A percentile compares a stretch with the other conserved stretches of the same genome.
These are phyloP conservation scores for Phenoliferia sp. DNA, from an alignment of 1,284 basidiomycete genomes.

Conservation along the genomic window DNA sequence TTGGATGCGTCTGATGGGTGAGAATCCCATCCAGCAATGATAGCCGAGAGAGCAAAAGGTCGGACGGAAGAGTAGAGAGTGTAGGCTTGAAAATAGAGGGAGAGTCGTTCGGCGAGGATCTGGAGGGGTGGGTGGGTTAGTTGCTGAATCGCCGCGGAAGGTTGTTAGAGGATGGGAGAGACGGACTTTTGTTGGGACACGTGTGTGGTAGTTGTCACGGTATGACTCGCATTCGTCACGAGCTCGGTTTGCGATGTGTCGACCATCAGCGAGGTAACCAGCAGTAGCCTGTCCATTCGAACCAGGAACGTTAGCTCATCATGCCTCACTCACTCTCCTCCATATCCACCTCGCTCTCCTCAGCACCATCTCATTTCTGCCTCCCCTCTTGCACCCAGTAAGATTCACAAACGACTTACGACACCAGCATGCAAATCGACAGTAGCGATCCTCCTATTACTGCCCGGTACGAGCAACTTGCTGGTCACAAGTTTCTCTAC, in stretches of 20 bases:
- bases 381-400: background rate
- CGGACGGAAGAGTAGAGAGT: constrained; percentile 97
- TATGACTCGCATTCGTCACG: constrained; percentile 76
- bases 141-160: background rate
- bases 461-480: constrained; percentile 88
- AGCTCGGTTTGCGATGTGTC: constrained; percentile 79
- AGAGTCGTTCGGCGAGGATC: constrained; percentile 77
- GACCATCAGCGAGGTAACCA: constrained; percentile 89
- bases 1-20: constrained; percentile 44
- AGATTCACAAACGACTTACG: constrained; percentile 48
- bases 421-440: constrained; percentile 90
- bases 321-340: background rate
- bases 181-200: constrained; percentile 72
- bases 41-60: constrained; percentile 91
- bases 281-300: constrained; percentile 69
- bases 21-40: constrained; percentile 61
- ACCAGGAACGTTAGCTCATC: background rate
- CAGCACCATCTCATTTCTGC: too few relatives aligned
- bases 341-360: background rate
- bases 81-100: constrained; percentile 88
- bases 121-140: constrained; percentile 40
- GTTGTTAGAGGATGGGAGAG: background rate
- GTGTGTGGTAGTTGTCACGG: constrained; percentile 69
- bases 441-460: constrained; percentile 88
- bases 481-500: constrained; percentile 98